Evolutionary conservation across 169 alveolate species (phyloP).

Genomic region (Eimeria falciformis): DNA sequence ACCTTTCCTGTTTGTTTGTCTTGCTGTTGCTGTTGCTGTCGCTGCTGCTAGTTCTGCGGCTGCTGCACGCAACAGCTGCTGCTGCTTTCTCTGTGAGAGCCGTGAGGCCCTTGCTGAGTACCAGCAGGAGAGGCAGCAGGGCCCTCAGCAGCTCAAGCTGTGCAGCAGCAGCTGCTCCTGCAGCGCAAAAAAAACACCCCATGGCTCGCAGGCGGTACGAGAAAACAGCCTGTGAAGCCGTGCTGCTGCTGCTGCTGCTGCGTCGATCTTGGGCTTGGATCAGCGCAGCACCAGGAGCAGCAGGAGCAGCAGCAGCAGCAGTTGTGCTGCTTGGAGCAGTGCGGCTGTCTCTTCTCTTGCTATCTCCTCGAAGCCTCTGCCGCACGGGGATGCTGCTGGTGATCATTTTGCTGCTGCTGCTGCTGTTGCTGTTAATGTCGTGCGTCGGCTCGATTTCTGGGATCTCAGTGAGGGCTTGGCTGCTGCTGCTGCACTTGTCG

Average conservation of each 20-base stretch:
- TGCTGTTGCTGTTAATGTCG: background rate
- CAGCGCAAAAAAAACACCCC: background rate
- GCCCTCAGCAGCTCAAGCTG: background rate
- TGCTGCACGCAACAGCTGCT: background rate
- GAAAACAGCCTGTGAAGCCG: background rate
- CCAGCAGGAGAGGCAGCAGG: conserved; percentile 53
- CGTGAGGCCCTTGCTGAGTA: background rate
- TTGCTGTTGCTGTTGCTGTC: conserved; percentile 10
- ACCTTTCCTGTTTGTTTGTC: too few species aligned
- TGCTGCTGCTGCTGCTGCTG: background rate
- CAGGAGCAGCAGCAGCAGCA: conserved; percentile 21
- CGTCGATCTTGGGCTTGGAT: background rate
- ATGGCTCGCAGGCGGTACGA: conserved; percentile 14
- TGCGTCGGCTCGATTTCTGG: too few species aligned
- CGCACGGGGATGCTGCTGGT: background rate
- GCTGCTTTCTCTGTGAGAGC: background rate
- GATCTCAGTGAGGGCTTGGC: background rate
- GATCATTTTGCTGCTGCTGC: conserved; percentile 19
- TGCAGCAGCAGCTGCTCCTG: conserved; percentile 38
- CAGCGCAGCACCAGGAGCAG: background rate
- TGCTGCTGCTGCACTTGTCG: background rate
- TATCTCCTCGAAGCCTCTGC: too few species aligned
- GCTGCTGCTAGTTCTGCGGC: conserved; percentile 2
- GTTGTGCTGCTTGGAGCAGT: background rate
- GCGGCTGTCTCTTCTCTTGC: conserved; percentile 11